A percentile compares a stretch with the other conserved stretches of the same genome.
phyloP scores from a whole-genome alignment of 2,329 filamentous ascomycete genomes.

The Westerdykella aurantiaca region DNA sequence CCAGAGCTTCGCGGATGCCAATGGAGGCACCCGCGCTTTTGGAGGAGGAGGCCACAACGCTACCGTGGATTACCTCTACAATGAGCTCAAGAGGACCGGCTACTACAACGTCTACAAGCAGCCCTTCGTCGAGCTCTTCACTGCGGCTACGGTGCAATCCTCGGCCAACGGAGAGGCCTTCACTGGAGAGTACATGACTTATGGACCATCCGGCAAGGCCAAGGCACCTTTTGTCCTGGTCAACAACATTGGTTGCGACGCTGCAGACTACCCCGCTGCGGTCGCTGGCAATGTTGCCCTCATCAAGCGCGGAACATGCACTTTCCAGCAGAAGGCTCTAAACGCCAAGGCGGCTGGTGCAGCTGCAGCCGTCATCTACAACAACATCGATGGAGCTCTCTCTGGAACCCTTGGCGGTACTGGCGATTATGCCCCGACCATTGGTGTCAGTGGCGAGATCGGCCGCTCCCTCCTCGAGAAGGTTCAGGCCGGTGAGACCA shows the following conservation, averaged over 20 bases:
- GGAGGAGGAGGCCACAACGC: constrained; percentile 32
- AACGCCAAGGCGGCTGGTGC: constrained; percentile 63
- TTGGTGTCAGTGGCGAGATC: constrained; percentile 58
- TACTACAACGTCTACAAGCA: constrained; percentile 34
- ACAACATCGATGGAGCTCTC: constrained; percentile 57
- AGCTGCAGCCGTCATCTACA: constrained; percentile 64
- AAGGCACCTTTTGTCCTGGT: constrained; percentile 57
- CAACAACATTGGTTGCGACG: constrained; percentile 57
- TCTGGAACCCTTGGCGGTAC: constrained; percentile 60
- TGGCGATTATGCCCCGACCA: constrained; percentile 57
- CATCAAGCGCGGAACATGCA: constrained; percentile 60
- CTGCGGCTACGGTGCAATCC: constrained; percentile 23
- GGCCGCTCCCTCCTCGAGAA: constrained; percentile 52
- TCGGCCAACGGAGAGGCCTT: constrained; percentile 20
- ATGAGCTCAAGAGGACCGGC: constrained; percentile 23
- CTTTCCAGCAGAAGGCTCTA: constrained; percentile 63
- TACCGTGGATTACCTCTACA: constrained; percentile 29
- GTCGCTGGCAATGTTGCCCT: constrained; percentile 61
- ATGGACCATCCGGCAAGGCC: constrained; percentile 60
- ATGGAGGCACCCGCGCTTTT: constrained; percentile 33
- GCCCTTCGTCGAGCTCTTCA: constrained; percentile 32
- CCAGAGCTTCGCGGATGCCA: constrained; percentile 27
- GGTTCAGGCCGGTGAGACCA: constrained; percentile 42
- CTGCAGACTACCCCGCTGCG: constrained; percentile 53
- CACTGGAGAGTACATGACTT: constrained; percentile 30